Percentiles rank a stretch among this genome's conserved stretches.
These are phyloP conservation scores for Edaphochlamys debaryana DNA, from an alignment of 139 green algal genomes.

Conservation along the genomic window DNA sequence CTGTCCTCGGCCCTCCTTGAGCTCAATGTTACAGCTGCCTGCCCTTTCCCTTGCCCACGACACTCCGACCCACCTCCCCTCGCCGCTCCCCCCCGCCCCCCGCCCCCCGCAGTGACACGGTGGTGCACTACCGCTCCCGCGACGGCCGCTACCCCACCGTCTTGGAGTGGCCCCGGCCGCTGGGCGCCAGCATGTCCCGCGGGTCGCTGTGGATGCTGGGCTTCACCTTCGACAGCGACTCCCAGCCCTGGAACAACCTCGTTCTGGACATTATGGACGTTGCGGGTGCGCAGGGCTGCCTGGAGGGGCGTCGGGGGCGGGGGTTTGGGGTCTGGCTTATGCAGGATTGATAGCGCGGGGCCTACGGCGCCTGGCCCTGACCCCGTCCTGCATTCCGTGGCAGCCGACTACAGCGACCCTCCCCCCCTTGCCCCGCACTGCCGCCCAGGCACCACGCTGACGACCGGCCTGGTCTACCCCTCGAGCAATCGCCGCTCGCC, in stretches of 20 bases:
- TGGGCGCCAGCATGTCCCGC: background rate
- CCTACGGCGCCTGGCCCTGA: too few species aligned
- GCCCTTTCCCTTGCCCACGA: background rate
- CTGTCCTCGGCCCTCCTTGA: too few species aligned
- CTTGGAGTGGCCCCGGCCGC: background rate
- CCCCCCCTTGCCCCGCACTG: too few species aligned
- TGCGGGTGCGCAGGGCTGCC: too few species aligned
- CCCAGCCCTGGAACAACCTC: background rate
- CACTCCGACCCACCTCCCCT: background rate
- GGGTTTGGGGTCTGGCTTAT: too few species aligned
- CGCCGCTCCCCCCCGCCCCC: background rate
- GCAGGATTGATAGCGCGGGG: too few species aligned
- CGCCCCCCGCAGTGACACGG: background rate
- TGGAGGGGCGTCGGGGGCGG: too few species aligned
- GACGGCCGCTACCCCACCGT: constrained; percentile 30
- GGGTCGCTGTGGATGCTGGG: constrained; percentile 11
- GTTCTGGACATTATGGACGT: background rate
- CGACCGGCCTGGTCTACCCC: background rate
- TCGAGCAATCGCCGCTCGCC: background rate
- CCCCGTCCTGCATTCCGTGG: too few species aligned
- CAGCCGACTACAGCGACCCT: too few species aligned
- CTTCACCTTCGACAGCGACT: background rate
- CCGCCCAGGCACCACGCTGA: background rate
- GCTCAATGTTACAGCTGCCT: background rate
- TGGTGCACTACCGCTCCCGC: background rate